Evolutionary conservation across 2,329 filamentous ascomycete species (phyloP).

Genomic region (Phialophora chinensis): DNA sequence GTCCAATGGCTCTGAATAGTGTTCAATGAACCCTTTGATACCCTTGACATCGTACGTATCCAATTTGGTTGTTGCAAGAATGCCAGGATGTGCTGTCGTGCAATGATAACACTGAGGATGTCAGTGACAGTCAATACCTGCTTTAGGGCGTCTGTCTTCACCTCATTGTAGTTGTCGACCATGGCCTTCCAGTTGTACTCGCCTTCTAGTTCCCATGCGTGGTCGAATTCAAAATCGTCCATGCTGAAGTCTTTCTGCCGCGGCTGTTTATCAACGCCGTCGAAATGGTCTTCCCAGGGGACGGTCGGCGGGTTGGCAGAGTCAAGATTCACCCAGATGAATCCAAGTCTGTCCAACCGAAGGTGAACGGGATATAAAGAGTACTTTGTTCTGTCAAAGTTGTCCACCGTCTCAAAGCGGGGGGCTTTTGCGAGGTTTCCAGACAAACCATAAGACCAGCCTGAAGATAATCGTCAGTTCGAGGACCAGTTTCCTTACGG

Average conservation of each 20-base stretch:
- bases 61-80: slow-evolving; percentile 25
- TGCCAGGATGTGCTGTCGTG: slow-evolving; percentile 25
- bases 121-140: neutral
- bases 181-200: slow-evolving; percentile 67
- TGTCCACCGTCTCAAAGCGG: slow-evolving; percentile 60
- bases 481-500: neutral
- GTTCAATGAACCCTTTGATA: slow-evolving; percentile 22
- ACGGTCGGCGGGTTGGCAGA: slow-evolving; percentile 44
- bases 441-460: slow-evolving; percentile 64
- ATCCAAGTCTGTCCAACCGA: slow-evolving; percentile 31
- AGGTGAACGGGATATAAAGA: slow-evolving; percentile 52
- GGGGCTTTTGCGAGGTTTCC: slow-evolving; percentile 67
- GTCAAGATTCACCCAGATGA: slow-evolving; percentile 38
- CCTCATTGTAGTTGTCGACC: slow-evolving; percentile 68
- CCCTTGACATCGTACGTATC: slow-evolving; percentile 26
- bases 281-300: slow-evolving; percentile 61
- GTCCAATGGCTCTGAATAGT: slow-evolving; percentile 24
- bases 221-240: slow-evolving; percentile 63
- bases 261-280: slow-evolving; percentile 54
- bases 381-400: slow-evolving; percentile 64
- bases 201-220: slow-evolving; percentile 63
- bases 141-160: neutral
- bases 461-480: slow-evolving; percentile 41
- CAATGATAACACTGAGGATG: slow-evolving; percentile 29
- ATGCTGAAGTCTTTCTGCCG: slow-evolving; percentile 57